Conservation (phyloP, 1,139 yeast genomes). For the Blastobotrys aristatus region DNA sequence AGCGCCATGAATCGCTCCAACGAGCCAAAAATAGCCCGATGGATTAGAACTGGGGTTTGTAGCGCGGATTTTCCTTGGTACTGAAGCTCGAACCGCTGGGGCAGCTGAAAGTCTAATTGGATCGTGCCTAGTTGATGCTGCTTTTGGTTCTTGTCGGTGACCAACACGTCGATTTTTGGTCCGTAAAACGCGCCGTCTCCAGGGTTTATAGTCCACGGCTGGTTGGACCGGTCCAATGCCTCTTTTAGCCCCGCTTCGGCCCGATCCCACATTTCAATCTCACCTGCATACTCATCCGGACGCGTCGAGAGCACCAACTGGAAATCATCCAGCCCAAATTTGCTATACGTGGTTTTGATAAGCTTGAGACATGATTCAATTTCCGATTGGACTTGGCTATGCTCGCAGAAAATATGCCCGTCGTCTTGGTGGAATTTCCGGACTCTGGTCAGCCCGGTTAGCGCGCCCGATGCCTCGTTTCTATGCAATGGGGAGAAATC, state of each 20-base stretch:
- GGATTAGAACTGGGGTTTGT: constrained; percentile 74
- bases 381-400: constrained; percentile 75
- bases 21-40: constrained; percentile 93
- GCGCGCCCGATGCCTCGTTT: constrained; percentile 92
- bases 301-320: constrained; percentile 80
- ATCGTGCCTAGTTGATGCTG: constrained; percentile 94
- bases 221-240: constrained; percentile 57
- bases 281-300: constrained; percentile 84
- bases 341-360: constrained; percentile 69
- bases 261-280: constrained; percentile 70
- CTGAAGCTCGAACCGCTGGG: constrained; percentile 71
- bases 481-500: constrained; percentile 94
- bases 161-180: constrained; percentile 80
- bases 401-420: constrained; percentile 92
- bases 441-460: constrained; percentile 90
- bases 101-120: constrained; percentile 93
- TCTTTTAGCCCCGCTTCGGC: constrained; percentile 72
- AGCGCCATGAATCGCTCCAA: constrained; percentile 90
- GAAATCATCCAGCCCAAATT: constrained; percentile 68
- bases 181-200: constrained; percentile 99
- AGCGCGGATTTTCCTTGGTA: constrained; percentile 34
- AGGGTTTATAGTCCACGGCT: constrained; percentile 67
- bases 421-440: constrained; percentile 98
- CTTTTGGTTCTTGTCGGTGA: constrained; percentile 77
- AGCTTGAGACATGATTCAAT: constrained; percentile 69